Evolutionary conservation across 2,329 filamentous ascomycete genomes (phyloP), one percentile per base, ranked within the genome.

Genomic region (Phaeophleospora eucalypticola): DNA sequence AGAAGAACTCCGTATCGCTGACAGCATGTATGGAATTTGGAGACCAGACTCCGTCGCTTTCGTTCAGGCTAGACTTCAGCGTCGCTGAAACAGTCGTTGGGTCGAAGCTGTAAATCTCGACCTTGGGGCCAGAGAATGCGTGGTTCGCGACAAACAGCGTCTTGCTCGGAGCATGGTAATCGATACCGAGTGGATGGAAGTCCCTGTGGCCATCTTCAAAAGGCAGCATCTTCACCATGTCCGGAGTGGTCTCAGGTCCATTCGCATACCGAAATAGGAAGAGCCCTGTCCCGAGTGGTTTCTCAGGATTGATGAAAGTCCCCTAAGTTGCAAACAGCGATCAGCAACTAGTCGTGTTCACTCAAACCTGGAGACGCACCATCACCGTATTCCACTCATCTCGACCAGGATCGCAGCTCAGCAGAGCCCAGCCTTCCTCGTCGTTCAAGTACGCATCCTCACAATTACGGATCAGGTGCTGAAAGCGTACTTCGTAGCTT

Each of bases 301-400:
- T 50, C 20, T n/a, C 36, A 17, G 34, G 44, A 46, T 49, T 59
- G 7, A 54, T 43, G 45, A 68, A 68, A 2, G 59, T 57, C 20
- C 66, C 59, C 53, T 58, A 16, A 14, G 1, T 36, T 17, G 15
- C 36, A 29, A 29, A 29, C 7, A 29, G 24, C 16, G 16, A 14
- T 19, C 33, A 33, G 47, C 4, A 46, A 27, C 24, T 10, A 35
- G 4, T 8, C 34, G 7, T 36, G 36, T 8, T 7, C 10, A 17
- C 10, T 4, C 12, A 36, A 9, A n/a, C 19, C 15, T 10, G 36
- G 9, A 3, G 3, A 48, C 63, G 47, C 45, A 71, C 70, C 70
- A 72, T 71, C 9, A 73, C 70, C 0, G 69, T 71, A 42, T 74
- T 73, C 70, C 70, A 73, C 4, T 57, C 53, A 53, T 73, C 70